A percentile compares a stretch with the other conserved stretches of the same genome.
Evolutionary conservation across 2,329 filamentous ascomycete species (phyloP).

Genomic region (Beauveria caledonica): DNA sequence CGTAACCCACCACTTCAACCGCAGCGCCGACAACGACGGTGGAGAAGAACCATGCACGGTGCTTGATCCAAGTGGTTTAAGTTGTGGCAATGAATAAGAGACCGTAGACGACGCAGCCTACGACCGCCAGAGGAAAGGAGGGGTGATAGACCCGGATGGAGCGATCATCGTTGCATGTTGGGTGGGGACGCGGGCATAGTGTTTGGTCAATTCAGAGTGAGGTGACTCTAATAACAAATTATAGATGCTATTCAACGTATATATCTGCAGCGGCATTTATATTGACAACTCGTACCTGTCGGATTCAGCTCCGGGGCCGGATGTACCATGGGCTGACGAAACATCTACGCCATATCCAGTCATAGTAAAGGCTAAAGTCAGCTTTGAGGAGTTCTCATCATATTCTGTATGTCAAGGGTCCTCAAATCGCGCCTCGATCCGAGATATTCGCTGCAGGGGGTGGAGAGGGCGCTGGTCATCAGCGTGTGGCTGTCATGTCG

Average conservation of each 20-base stretch:
- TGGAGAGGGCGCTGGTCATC: neutral
- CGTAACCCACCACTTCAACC: conserved; percentile 36
- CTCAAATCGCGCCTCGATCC: neutral
- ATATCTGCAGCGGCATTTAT: neutral
- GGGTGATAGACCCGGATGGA: conserved; percentile 36
- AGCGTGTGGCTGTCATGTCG: neutral
- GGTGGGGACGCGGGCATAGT: neutral
- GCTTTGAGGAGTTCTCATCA: neutral
- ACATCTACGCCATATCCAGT: neutral
- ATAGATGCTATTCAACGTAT: too few relatives aligned
- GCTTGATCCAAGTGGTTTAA: conserved; percentile 33
- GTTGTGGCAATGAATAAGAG: conserved; percentile 28
- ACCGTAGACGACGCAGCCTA: conserved; percentile 33
- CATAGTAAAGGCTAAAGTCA: neutral
- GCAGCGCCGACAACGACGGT: conserved; percentile 32
- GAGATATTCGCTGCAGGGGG: neutral
- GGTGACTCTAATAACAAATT: too few relatives aligned
- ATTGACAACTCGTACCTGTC: neutral
- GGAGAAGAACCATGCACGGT: conserved; percentile 35
- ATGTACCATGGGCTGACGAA: neutral
- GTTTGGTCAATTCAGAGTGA: neutral
- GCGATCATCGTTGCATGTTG: conserved; percentile 19
- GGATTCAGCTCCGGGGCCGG: neutral
- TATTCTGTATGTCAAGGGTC: neutral
- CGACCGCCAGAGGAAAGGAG: conserved; percentile 33